These are phyloP conservation scores for Ilyonectria robusta DNA, from an alignment of 2,329 filamentous ascomycete species.

Conservation along the genomic window DNA sequence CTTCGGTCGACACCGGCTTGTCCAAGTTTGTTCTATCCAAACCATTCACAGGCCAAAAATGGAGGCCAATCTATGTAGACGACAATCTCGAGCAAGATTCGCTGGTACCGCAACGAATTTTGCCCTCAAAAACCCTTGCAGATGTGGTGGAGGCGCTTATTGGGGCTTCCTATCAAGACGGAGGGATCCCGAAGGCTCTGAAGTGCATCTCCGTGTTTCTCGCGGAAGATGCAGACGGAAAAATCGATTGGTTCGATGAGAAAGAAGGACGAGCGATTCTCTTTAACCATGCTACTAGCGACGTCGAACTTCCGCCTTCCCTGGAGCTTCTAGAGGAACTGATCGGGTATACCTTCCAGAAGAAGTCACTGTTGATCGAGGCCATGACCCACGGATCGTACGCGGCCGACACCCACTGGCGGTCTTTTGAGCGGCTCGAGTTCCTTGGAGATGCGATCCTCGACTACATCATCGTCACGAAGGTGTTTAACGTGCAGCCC, in stretches of 20 bases:
- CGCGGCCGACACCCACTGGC: conserved; percentile 56
- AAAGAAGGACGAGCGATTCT: conserved; percentile 59
- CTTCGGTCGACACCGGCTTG: conserved; percentile 74
- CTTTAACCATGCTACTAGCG: conserved; percentile 56
- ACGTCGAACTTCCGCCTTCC: conserved; percentile 55
- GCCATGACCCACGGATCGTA: conserved; percentile 84
- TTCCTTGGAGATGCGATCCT: conserved; percentile 90
- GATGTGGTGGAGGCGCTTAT: conserved; percentile 91
- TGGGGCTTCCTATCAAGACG: conserved; percentile 80
- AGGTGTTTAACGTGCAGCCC: conserved; percentile 65
- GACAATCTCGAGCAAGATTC: conserved; percentile 46
- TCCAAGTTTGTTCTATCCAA: conserved; percentile 81
- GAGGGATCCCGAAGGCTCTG: conserved; percentile 75
- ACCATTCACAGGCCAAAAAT: conserved; percentile 78
- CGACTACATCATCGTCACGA: conserved; percentile 79
- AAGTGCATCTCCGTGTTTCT: conserved; percentile 78
- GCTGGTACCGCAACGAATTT: conserved; percentile 43
- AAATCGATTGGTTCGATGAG: conserved; percentile 63
- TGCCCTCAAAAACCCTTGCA: conserved; percentile 86
- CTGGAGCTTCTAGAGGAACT: conserved; percentile 72
- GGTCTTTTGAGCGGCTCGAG: conserved; percentile 80
- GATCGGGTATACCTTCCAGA: conserved; percentile 79
- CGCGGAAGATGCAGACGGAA: conserved; percentile 59
- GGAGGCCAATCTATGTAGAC: conserved; percentile 75
- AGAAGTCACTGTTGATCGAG: conserved; percentile 79